These are phyloP conservation scores for Fonsecaea pedrosoi DNA, from an alignment of 2,329 filamentous ascomycete species.

Conservation along the genomic window DNA sequence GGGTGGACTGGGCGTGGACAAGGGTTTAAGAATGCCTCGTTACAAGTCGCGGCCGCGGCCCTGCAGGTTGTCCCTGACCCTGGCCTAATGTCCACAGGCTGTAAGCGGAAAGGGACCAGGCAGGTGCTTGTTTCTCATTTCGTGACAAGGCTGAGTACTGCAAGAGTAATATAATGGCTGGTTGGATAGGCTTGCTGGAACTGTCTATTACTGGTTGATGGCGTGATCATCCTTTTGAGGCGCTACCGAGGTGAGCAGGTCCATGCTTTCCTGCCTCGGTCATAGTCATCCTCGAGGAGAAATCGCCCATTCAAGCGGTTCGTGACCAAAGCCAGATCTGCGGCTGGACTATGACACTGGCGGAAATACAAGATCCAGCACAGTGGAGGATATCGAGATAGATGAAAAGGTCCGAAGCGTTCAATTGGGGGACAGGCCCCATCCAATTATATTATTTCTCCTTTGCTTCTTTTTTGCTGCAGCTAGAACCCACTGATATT, in stretches of 20 bases:
- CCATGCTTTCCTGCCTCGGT: no score
- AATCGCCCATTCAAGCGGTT: conserved; percentile 21
- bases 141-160: conserved; percentile 23
- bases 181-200: no score
- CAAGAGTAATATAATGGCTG: no score
- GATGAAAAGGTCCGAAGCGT: no score
- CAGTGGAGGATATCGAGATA: no score
- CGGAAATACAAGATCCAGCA: no score
- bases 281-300: conserved; percentile 1
- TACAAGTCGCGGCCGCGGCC: conserved; percentile 22
- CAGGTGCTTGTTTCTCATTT: conserved; percentile 21
- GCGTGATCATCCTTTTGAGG: no score
- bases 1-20: background rate
- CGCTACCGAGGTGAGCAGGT: no score
- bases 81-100: conserved; percentile 19
- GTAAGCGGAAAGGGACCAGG: conserved; percentile 18
- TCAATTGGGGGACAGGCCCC: no score
- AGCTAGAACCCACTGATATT: background rate
- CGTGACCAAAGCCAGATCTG: conserved; percentile 24
- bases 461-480: background rate
- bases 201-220: no score
- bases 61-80: conserved; percentile 14
- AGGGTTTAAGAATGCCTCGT: background rate
- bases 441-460: background rate
- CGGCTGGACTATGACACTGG: no score